Evolutionary conservation across 2,329 filamentous ascomycete species (phyloP).

Genomic region (Epichloe coenophiala): DNA sequence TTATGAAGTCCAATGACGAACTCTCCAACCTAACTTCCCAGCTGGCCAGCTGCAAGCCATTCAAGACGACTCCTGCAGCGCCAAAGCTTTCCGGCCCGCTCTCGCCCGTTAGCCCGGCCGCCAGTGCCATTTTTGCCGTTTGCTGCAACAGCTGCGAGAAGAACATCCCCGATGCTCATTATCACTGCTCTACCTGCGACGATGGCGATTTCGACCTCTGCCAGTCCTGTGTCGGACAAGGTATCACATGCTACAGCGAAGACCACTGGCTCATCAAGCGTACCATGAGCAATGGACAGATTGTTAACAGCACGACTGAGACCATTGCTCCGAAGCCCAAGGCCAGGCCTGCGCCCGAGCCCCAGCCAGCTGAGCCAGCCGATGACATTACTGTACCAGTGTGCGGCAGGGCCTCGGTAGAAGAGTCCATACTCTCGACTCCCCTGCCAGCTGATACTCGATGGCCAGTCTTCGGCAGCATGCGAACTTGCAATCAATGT

Average conservation of each 20-base stretch:
- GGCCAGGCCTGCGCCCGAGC: conserved; percentile 11
- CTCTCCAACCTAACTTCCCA: conserved; percentile 5
- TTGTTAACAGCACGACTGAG: conserved; percentile 78
- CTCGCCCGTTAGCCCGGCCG: background rate
- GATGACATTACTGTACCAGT: background rate
- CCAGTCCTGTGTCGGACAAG: conserved; percentile 59
- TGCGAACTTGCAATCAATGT: conserved; percentile 59
- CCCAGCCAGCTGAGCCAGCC: background rate
- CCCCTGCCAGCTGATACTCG: background rate
- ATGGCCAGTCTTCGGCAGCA: conserved; percentile 14
- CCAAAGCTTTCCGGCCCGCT: background rate
- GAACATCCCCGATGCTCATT: conserved; percentile 70
- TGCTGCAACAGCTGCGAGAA: conserved; percentile 86
- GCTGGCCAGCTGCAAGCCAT: conserved; percentile 1
- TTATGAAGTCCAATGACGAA: conserved; percentile 13
- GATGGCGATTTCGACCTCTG: conserved; percentile 92
- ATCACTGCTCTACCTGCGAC: conserved; percentile 89
- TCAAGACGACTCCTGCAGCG: background rate
- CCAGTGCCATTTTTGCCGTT: conserved; percentile 51
- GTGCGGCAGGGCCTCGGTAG: background rate
- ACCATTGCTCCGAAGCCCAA: conserved; percentile 54
- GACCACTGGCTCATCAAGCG: conserved; percentile 94
- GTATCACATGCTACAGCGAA: conserved; percentile 62
- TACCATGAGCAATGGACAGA: conserved; percentile 60
- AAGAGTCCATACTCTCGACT: background rate